Evolutionary conservation across 805 yeast genomes (phyloP).

Genomic region (Candida boleticola): DNA sequence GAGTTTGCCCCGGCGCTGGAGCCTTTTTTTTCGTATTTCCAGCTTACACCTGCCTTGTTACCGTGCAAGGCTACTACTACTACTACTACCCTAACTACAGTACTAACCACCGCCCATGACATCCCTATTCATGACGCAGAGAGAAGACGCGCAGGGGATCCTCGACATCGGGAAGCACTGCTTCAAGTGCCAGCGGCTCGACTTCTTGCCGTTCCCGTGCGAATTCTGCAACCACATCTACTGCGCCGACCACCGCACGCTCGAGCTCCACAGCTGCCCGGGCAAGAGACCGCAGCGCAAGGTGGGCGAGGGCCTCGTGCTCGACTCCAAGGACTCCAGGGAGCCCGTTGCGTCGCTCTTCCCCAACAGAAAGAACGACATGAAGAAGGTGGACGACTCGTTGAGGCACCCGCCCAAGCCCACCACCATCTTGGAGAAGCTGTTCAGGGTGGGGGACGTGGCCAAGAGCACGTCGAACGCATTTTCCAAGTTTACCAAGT

Average conservation of each 20-base stretch:
- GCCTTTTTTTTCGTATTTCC: no score
- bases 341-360: conserved; percentile 49
- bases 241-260: conserved; percentile 50
- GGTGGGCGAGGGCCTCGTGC: background rate
- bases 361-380: conserved; percentile 48
- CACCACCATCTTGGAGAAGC: conserved; percentile 22
- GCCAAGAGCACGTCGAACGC: conserved; percentile 20
- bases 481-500: conserved; percentile 25
- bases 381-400: conserved; percentile 31
- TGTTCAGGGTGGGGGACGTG: conserved; percentile 28
- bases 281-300: conserved; percentile 12
- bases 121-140: conserved; percentile 3
- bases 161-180: conserved; percentile 62
- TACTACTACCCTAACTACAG: no score
- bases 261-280: conserved; percentile 32
- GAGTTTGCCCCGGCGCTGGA: no score
- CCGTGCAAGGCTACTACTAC: no score
- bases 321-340: conserved; percentile 9
- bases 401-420: conserved; percentile 18
- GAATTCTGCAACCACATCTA: conserved; percentile 43
- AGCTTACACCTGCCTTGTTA: no score
- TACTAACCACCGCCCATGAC: no score
- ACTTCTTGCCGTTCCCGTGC: conserved; percentile 59
- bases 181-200: conserved; percentile 48
- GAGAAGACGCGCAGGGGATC: conserved; percentile 31